Percentiles rank a stretch among this genome's conserved stretches.
These are phyloP conservation scores for Ambrosia hybrid DNA, from an alignment of 140 eudicot genomes.

Conservation along the genomic window DNA sequence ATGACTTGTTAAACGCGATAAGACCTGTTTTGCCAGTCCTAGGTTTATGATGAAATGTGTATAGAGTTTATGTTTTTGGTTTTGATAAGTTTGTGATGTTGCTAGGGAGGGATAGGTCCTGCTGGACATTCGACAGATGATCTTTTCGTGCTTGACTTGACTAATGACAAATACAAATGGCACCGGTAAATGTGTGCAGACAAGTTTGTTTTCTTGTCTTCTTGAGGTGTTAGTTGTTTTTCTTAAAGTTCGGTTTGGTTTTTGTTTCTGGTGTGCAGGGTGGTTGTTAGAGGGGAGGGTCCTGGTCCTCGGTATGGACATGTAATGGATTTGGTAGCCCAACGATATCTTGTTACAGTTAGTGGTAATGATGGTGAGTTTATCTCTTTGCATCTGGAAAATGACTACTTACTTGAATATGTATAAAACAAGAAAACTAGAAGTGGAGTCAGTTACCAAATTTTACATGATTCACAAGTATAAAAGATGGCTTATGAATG, in stretches of 20 bases:
- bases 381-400: background rate
- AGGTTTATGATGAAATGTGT: background rate
- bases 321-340: conserved; percentile 91
- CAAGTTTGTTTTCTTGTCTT: background rate
- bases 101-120: conserved; percentile 93
- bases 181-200: conserved; percentile 54
- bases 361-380: conserved; percentile 94
- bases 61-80: conserved; percentile 16
- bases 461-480: too few species aligned
- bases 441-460: too few species aligned
- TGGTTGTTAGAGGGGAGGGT: conserved; percentile 88
- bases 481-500: too few species aligned
- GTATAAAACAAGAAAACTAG: too few species aligned
- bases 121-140: conserved; percentile 94
- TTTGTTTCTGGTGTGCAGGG: conserved; percentile 38
- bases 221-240: background rate
- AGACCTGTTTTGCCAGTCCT: too few species aligned
- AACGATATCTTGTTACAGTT: conserved; percentile 74
- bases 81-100: conserved; percentile 34
- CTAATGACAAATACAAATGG: conserved; percentile 92
- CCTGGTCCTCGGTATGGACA: conserved; percentile 97
- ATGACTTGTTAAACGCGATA: too few species aligned
- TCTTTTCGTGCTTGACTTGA: conserved; percentile 79
- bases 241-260: background rate
- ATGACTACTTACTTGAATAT: too few species aligned